Base-by-base conservation (phyloP, 129 eudicot genomes). In the Lonicera japonica region DNA sequence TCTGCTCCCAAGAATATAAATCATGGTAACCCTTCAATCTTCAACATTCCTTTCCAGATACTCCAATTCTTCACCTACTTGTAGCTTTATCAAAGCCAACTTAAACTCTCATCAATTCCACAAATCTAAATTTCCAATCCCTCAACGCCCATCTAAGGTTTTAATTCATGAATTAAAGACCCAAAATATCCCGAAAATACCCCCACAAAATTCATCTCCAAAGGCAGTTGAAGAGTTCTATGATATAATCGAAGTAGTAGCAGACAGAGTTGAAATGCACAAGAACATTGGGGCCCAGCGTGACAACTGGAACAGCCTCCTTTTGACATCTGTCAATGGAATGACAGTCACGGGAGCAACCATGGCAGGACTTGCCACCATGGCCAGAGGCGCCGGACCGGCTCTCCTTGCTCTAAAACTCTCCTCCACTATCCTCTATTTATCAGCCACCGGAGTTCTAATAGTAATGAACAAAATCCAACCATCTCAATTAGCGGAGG, bases 211-310 rank as follows among this genome's bases (percentile, higher is more conserved):
- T 24, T 29, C 36, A 29, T 29, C 36, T 29, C 36, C 39, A 23
- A 17, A 57, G 15, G 61, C 18, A 15, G 61, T 25, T 57, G 41
- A 57, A 57, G 19, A 57, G 41, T 16, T 57, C 13, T 25, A 23
- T 25, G 41, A 17, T 9, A 25, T 57, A 24, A 24, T 57, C 20
- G 41, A 57, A 4, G 21, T 57, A 2, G 61, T 57, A 8, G 61
- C 61, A 23, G 61, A 57, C 20, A 57, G 61, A 57, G 41, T 22
- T 57, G 61, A 57, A 57, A 57, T 57, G 61, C 61, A 57, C 61
- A 24, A 25, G 18, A 57, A 57, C 61, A 25, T 57, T 10, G 61
- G 61, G 2, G 1, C 25, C 8, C 61, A 57, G 20, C n/a, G 61
- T 1, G 61, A 57, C 25, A 57, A 57, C 41, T 57, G 61, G 61